These are phyloP conservation scores for Candida taoyuanica DNA, from an alignment of 805 yeast genomes.

Conservation along the genomic window DNA sequence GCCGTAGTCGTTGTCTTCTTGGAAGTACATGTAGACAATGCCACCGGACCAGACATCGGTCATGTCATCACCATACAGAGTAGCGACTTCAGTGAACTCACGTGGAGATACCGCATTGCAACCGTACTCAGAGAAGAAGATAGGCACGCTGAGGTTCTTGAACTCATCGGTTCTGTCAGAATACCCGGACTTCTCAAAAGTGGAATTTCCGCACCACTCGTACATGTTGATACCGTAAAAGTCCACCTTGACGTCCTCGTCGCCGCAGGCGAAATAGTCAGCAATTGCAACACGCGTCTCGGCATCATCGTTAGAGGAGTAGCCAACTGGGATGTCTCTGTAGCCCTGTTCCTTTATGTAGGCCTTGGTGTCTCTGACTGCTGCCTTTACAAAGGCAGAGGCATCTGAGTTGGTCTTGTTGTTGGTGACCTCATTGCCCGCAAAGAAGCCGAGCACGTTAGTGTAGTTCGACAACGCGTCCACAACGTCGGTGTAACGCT, in stretches of 20 bases:
- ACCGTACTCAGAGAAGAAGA: conserved; percentile 86
- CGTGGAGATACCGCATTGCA: conserved; percentile 75
- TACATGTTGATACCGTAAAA: conserved; percentile 88
- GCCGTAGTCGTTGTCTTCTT: conserved; percentile 81
- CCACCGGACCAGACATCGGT: conserved; percentile 94
- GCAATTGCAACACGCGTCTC: conserved; percentile 70
- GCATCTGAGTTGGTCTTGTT: conserved; percentile 68
- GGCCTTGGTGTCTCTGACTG: conserved; percentile 72
- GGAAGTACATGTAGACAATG: conserved; percentile 85
- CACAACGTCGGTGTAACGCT: conserved; percentile 70
- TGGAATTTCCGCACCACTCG: conserved; percentile 81
- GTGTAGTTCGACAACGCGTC: conserved; percentile 67
- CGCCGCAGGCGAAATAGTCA: conserved; percentile 78
- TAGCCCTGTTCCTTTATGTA: conserved; percentile 62
- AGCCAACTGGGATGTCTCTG: conserved; percentile 80
- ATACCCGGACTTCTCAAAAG: conserved; percentile 62
- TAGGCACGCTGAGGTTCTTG: conserved; percentile 67
- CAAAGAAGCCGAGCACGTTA: conserved; percentile 83
- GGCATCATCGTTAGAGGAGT: conserved; percentile 79
- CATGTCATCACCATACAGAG: conserved; percentile 66
- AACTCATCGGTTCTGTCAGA: conserved; percentile 67
- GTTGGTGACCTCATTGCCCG: conserved; percentile 88
- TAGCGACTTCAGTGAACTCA: conserved; percentile 67
- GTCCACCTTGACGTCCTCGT: conserved; percentile 51
- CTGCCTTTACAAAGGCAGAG: conserved; percentile 86